Evolutionary conservation across 345 rosid species (phyloP).

Genomic region (Moricandia moricandioides): DNA sequence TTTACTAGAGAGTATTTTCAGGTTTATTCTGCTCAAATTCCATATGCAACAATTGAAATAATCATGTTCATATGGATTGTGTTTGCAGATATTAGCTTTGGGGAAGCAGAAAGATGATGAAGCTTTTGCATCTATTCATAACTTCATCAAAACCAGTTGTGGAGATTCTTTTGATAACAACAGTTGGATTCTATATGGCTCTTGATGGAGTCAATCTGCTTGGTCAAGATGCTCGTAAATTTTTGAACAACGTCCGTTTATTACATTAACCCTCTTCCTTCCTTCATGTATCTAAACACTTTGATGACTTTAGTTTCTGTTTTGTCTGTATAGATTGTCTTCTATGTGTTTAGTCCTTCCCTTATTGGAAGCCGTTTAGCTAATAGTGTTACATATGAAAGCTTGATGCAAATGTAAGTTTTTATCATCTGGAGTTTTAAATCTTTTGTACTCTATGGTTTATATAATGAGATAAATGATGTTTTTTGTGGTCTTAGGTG

Average conservation of each 20-base stretch:
- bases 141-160: constrained; percentile 55
- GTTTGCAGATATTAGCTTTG: constrained; percentile 7
- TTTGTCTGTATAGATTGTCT: constrained; percentile 42
- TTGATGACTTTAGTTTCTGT: not conserved
- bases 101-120: constrained; percentile 29
- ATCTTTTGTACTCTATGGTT: not conserved
- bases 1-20: too few species aligned
- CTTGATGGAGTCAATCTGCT: constrained; percentile 47
- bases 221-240: constrained; percentile 55
- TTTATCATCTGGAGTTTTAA: not conserved
- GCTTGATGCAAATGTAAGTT: constrained; percentile 51
- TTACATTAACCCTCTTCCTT: too few species aligned
- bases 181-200: constrained; percentile 54
- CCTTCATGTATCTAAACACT: too few species aligned
- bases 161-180: constrained; percentile 53
- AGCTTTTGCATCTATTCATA: constrained; percentile 48
- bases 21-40: not conserved
- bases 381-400: constrained; percentile 50
- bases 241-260: constrained; percentile 45
- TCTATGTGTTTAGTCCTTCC: constrained; percentile 63
- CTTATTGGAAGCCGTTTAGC: constrained; percentile 55
- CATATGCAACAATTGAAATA: not conserved
- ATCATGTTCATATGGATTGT: not conserved
- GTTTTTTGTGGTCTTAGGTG: constrained; percentile 37
- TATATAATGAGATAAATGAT: not conserved